Conservation (phyloP, 2,329 filamentous ascomycete genomes). For the Coniochaeta sp. region DNA sequence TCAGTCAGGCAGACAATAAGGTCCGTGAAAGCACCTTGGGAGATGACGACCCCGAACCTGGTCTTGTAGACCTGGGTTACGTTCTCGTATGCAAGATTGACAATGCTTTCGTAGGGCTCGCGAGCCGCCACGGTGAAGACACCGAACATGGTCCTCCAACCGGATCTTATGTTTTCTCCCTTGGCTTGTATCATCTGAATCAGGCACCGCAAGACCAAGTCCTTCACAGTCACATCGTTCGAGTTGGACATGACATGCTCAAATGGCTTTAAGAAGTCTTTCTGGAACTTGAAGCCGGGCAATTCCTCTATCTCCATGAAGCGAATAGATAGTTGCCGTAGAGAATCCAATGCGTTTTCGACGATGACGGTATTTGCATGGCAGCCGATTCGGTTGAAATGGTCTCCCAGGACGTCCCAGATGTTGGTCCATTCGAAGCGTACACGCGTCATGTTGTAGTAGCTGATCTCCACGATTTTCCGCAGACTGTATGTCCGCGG, state of each 20-base stretch:
- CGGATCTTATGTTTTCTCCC: slow-evolving; percentile 93
- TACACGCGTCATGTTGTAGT: slow-evolving; percentile 99
- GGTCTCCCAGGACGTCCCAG: slow-evolving; percentile 94
- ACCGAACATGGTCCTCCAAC: slow-evolving; percentile 99
- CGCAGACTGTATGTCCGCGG: slow-evolving; percentile 95
- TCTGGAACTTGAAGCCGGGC: slow-evolving; percentile 98
- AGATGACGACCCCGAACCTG: slow-evolving; percentile 91
- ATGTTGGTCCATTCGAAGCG: slow-evolving; percentile 98
- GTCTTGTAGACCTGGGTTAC: slow-evolving; percentile 94
- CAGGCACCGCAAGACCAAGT: slow-evolving; percentile 91
- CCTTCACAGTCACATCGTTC: slow-evolving; percentile 85
- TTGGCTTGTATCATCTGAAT: slow-evolving; percentile 99
- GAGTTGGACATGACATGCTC: slow-evolving; percentile 96
- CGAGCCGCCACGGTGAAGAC: slow-evolving; percentile 94
- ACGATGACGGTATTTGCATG: slow-evolving; percentile 95
- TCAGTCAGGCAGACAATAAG: slow-evolving; percentile 93
- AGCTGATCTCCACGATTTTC: slow-evolving; percentile 97
- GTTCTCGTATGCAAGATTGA: slow-evolving; percentile 94
- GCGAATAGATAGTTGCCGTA: slow-evolving; percentile 93
- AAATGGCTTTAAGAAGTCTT: slow-evolving; percentile 97
- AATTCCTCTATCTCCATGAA: slow-evolving; percentile 98
- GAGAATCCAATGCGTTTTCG: slow-evolving; percentile 92
- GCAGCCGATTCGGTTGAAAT: slow-evolving; percentile 97
- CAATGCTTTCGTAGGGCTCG: slow-evolving; percentile 90
- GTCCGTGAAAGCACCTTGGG: slow-evolving; percentile 93